Base-by-base conservation (phyloP, 2,329 filamentous ascomycete genomes). In the Diplodia seriata region DNA sequence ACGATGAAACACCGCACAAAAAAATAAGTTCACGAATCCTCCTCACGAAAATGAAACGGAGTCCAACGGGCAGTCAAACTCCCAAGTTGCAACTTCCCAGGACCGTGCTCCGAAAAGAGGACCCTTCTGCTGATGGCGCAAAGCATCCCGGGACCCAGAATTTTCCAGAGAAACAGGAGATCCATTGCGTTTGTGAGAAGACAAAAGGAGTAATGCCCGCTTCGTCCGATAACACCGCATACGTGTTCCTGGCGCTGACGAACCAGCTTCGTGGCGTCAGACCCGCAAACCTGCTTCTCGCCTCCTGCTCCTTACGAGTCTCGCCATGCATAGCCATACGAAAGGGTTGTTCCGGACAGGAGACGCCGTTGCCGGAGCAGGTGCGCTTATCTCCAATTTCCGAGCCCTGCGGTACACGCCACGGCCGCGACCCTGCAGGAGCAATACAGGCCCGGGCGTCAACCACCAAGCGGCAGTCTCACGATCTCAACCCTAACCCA, bases 401-500 rank as follows among this genome's bases (percentile, higher is more conserved):
- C 38, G 38, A 49, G 40, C 56, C 40, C 40, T 61, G 56, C 40
- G 15, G 31, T 47, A 43, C 36, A 61, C 40, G 38, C 38, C 40
- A 47, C 40, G 40, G 40, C 40, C 18, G 40, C 40, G 40, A 47
- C 40, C 40, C 40, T 47, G 40, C 40, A 47, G 40, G 40, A 47
- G 40, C 40, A n/a, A 47, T 47, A 47, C 18, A n/a, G 40, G 18
- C 40, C 40, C 18, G 40, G 40, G 40, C 40, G 40, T 66, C 63
- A 66, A 66, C 63, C 63, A 49, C 53, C 63, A 49, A 57, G 63
- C 40, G 63, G 63, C 38, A 67, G 43, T 59, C 65, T 57, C 31
- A 51, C 65, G 33, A 67, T 51, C 54, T 67, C 65, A 56, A 67
- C 65, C 43, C 65, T 57, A 23, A 67, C 65, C 65, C 55, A 54